Conservation (phyloP, 257 asterid species). For the Penstemon davidsonii region DNA sequence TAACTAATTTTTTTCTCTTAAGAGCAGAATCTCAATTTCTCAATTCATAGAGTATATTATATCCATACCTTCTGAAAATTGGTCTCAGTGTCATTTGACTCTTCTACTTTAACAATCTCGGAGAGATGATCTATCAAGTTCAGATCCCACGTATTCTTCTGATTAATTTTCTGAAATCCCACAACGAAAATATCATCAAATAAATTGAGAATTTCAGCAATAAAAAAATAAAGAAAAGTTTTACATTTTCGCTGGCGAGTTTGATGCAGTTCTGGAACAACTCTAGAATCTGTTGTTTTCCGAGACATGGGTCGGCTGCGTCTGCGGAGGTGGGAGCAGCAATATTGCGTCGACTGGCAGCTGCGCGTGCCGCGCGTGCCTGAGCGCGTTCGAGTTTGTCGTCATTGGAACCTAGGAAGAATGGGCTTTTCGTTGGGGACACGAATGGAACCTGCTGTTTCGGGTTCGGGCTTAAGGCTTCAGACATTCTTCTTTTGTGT, state of each 20-base stretch:
- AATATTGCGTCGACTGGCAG: constrained; percentile 77
- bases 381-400: constrained; percentile 93
- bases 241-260: constrained; percentile 94
- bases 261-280: constrained; percentile 88
- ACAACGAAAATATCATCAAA: constrained; percentile 1
- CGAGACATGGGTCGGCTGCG: constrained; percentile 53
- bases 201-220: neutral
- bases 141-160: constrained; percentile 97
- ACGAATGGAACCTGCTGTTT: constrained; percentile 61
- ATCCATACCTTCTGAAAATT: constrained; percentile 79
- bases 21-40: neutral
- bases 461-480: constrained; percentile 64
- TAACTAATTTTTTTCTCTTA: neutral
- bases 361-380: constrained; percentile 65
- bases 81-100: constrained; percentile 80
- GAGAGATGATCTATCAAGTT: constrained; percentile 83
- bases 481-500: constrained; percentile 46
- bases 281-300: constrained; percentile 78
- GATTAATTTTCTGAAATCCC: constrained; percentile 78
- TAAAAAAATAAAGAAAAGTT: neutral
- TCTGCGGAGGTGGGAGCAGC: constrained; percentile 31
- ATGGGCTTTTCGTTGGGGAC: constrained; percentile 72
- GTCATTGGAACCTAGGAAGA: constrained; percentile 82
- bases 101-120: constrained; percentile 79
- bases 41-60: neutral